Evolutionary conservation across 306 rosid genomes (phyloP).

Genomic region (Sesbania bispinosa): DNA sequence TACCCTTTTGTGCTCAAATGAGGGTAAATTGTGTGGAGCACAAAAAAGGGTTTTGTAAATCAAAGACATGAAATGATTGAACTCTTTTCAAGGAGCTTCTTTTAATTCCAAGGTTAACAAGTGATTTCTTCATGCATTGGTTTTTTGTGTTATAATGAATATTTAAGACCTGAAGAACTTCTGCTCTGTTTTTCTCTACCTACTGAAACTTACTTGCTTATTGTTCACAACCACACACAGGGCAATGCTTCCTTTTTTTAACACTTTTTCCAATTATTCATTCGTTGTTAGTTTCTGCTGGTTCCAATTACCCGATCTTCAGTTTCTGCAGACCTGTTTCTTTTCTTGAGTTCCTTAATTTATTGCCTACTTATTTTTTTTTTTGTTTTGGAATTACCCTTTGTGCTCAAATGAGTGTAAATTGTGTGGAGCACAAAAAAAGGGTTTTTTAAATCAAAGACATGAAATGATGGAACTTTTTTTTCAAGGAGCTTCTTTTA

Average conservation of each 20-base stretch:
- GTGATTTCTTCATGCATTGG: background rate
- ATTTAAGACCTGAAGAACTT: background rate
- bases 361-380: background rate
- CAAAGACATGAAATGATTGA: background rate
- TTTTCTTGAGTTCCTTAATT: background rate
- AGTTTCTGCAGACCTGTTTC: background rate
- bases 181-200: background rate
- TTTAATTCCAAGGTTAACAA: too few relatives aligned
- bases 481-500: too few relatives aligned
- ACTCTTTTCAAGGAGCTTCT: too few relatives aligned
- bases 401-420: background rate
- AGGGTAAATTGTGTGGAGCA: too few relatives aligned
- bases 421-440: too few relatives aligned
- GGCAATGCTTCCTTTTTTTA: slow-evolving; percentile 32
- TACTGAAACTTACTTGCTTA: background rate
- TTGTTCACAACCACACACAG: background rate
- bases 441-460: too few relatives aligned
- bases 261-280: background rate
- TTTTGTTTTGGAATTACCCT: background rate
- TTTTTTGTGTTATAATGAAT: background rate
- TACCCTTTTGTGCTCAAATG: background rate
- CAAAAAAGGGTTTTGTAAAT: too few relatives aligned
- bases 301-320: background rate
- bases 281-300: background rate
- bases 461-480: too few relatives aligned